A percentile compares a stretch with the other conserved stretches of the same genome.
Evolutionary conservation across 2,329 filamentous ascomycete species (phyloP).

Genomic region (Aurifilum marmelostoma): DNA sequence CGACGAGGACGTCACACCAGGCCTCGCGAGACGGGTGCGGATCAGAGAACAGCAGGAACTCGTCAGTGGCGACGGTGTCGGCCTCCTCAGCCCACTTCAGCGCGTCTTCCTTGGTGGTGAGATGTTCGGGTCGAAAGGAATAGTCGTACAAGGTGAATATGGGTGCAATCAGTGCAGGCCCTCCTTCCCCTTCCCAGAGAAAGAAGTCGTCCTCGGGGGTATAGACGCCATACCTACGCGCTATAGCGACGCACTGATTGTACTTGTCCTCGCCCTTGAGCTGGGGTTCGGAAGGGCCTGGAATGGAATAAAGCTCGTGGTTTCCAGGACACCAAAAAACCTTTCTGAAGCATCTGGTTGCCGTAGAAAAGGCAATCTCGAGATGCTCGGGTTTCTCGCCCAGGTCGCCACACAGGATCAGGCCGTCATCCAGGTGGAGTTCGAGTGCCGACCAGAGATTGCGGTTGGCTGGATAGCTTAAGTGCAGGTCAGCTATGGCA

Average conservation of each 20-base stretch:
- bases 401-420: constrained; percentile 43
- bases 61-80: constrained; percentile 43
- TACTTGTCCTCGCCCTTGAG: constrained; percentile 57
- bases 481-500: constrained; percentile 44
- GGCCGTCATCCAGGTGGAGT: constrained; percentile 41
- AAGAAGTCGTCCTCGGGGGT: constrained; percentile 61
- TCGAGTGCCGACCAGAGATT: constrained; percentile 37
- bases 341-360: constrained; percentile 37
- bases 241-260: constrained; percentile 55
- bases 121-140: constrained; percentile 55
- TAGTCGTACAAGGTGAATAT: constrained; percentile 66
- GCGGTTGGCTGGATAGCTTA: constrained; percentile 40
- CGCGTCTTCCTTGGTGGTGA: constrained; percentile 49
- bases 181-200: constrained; percentile 55
- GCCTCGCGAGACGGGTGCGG: constrained; percentile 40
- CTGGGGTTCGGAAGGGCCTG: constrained; percentile 36
- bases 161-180: constrained; percentile 54
- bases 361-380: constrained; percentile 38
- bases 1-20: constrained; percentile 40
- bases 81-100: constrained; percentile 42
- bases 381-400: constrained; percentile 43
- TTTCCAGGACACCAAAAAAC: constrained; percentile 63
- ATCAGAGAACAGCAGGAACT: constrained; percentile 42
- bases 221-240: constrained; percentile 53
- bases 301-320: constrained; percentile 60